phyloP scores from a whole-genome alignment of 345 rosid species.

The Salix exigua region DNA sequence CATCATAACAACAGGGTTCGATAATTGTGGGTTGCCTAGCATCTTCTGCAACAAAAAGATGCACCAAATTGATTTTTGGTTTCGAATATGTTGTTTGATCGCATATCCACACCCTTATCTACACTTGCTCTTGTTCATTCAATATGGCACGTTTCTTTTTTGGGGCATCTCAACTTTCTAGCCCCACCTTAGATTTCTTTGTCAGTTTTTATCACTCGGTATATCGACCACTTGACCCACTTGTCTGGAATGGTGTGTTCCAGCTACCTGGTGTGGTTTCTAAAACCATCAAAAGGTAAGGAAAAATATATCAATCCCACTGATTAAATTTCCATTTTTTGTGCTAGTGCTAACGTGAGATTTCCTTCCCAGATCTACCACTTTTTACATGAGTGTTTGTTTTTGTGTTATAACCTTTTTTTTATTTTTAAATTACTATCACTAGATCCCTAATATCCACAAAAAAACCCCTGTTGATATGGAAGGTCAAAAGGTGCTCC shows the following conservation, averaged over 20 bases:
- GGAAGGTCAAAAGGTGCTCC: background rate
- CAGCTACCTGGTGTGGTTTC: background rate
- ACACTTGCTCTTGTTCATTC: conserved; percentile 31
- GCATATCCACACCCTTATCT: conserved; percentile 21
- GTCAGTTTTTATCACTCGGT: background rate
- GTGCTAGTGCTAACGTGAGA: background rate
- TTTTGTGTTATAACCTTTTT: too few relatives aligned
- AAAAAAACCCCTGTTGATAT: background rate
- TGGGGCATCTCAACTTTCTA: background rate
- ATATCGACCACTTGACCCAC: background rate
- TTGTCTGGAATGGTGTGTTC: background rate
- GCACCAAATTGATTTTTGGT: background rate
- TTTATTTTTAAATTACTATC: too few relatives aligned
- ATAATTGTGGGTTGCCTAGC: background rate
- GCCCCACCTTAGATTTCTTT: background rate
- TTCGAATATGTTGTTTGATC: background rate
- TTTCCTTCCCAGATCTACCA: background rate
- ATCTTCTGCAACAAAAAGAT: background rate
- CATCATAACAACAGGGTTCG: background rate
- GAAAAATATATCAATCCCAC: background rate
- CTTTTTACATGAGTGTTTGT: background rate
- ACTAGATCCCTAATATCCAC: background rate
- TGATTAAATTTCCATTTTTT: background rate
- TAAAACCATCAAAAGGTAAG: background rate
- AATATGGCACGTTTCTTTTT: background rate